phyloP scores from a whole-genome alignment of 2,329 filamentous ascomycete species.

The Phaeosphaeriaceae sp. region DNA sequence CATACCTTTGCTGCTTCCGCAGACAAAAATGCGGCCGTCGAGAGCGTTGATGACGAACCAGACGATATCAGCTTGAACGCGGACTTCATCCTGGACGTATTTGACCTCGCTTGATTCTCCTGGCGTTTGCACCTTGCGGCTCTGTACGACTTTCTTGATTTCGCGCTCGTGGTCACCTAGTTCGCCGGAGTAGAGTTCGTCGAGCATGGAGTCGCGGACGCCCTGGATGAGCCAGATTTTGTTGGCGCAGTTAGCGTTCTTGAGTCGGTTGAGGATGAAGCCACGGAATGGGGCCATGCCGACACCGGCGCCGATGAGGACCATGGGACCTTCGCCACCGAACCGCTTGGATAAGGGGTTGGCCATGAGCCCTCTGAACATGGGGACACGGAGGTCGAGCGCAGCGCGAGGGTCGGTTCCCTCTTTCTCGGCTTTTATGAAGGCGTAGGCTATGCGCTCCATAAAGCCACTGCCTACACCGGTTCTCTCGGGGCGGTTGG shows the following conservation, averaged over 20 bases:
- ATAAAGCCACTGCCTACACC: conserved; percentile 94
- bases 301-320: conserved; percentile 94
- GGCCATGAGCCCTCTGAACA: conserved; percentile 98
- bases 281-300: conserved; percentile 97
- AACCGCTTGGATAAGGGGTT: conserved; percentile 94
- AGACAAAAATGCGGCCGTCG: conserved; percentile 96
- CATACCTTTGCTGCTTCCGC: conserved; percentile 95
- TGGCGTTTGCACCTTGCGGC: conserved; percentile 50
- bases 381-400: conserved; percentile 78
- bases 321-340: conserved; percentile 92
- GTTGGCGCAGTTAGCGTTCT: conserved; percentile 95
- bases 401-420: conserved; percentile 53
- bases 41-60: conserved; percentile 97
- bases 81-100: conserved; percentile 96
- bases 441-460: conserved; percentile 78
- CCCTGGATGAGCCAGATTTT: conserved; percentile 98
- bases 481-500: conserved; percentile 66
- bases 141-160: conserved; percentile 60
- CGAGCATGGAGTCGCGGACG: conserved; percentile 89
- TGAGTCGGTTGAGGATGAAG: conserved; percentile 91
- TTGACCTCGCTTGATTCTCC: conserved; percentile 67
- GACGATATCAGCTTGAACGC: conserved; percentile 89
- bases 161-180: conserved; percentile 71
- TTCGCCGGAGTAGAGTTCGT: conserved; percentile 96
- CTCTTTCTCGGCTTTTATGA: conserved; percentile 70